These are phyloP conservation scores for Aspergillus cavernicola DNA, from an alignment of 495 filamentous ascomycete genomes.

Conservation along the genomic window DNA sequence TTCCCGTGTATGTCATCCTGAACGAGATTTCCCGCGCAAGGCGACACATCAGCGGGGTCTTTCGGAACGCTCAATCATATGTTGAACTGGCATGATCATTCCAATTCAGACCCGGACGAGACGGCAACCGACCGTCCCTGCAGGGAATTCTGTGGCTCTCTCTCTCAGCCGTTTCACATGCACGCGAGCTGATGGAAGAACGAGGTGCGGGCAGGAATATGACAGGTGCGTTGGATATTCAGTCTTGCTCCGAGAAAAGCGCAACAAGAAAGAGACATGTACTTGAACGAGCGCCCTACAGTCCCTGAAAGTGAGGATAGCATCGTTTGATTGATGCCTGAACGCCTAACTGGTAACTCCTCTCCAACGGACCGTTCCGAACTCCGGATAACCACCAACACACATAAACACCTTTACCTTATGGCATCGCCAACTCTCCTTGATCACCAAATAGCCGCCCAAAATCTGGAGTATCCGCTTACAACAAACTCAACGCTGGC, in stretches of 20 bases:
- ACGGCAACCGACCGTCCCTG: not conserved
- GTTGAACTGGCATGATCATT: constrained; percentile 9
- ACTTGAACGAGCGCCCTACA: too few relatives aligned
- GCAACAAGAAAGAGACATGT: too few relatives aligned
- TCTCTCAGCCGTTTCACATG: constrained; percentile 4
- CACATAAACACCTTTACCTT: too few relatives aligned
- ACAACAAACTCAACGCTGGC: too few relatives aligned
- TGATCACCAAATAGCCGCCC: constrained; percentile 11
- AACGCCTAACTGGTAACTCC: constrained; percentile 15
- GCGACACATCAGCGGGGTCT: constrained; percentile 2
- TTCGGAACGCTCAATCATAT: not conserved
- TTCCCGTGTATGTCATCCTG: not conserved
- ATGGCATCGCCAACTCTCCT: constrained; percentile 6
- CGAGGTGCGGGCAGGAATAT: not conserved
- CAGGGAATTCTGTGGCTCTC: too few relatives aligned
- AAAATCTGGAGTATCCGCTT: not conserved
- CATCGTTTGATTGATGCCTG: constrained; percentile 14
- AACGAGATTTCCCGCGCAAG: not conserved
- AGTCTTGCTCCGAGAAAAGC: too few relatives aligned
- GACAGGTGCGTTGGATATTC: not conserved
- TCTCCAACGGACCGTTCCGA: too few relatives aligned
- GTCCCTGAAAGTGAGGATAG: too few relatives aligned
- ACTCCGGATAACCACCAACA: too few relatives aligned
- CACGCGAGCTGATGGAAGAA: not conserved
- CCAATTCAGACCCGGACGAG: not conserved